A percentile compares a stretch with the other conserved stretches of the same genome.
Conservation (phyloP, 352 stramenopile genomes). For the Phytophthora cactorum region DNA sequence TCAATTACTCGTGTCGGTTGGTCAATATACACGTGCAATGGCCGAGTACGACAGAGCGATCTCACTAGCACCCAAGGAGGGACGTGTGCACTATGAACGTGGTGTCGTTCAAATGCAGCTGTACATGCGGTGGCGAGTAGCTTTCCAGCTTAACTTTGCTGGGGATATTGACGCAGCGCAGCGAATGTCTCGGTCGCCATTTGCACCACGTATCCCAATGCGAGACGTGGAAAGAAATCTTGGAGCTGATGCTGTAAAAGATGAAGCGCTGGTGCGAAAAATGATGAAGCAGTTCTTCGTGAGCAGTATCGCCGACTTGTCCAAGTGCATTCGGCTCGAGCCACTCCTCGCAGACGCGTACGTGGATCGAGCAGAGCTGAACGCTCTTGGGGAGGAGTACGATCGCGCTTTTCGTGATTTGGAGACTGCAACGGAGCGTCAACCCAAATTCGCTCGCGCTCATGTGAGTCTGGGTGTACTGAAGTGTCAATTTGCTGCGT, state of each 20-base stretch:
- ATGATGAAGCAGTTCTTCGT: conserved; percentile 62
- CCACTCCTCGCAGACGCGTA: conserved; percentile 61
- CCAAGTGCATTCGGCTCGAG: conserved; percentile 68
- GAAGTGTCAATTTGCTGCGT: conserved; percentile 78
- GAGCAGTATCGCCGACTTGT: conserved; percentile 64
- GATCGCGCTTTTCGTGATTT: conserved; percentile 69
- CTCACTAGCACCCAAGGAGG: conserved; percentile 61
- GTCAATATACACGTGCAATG: conserved; percentile 54
- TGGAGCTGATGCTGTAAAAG: conserved; percentile 51
- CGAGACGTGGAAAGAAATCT: conserved; percentile 61
- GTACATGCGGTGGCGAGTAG: conserved; percentile 65
- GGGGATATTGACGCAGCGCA: background rate
- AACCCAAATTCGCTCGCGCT: conserved; percentile 58
- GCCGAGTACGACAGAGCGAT: conserved; percentile 73
- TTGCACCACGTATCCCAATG: conserved; percentile 44
- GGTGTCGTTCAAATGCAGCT: conserved; percentile 77
- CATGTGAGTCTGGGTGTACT: conserved; percentile 72
- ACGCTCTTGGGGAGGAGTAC: conserved; percentile 67
- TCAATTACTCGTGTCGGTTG: conserved; percentile 63
- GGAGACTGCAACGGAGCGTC: conserved; percentile 51
- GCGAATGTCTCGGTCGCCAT: conserved; percentile 36
- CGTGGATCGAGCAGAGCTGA: conserved; percentile 73
- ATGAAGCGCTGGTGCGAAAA: conserved; percentile 48
- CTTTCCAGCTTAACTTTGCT: conserved; percentile 57
- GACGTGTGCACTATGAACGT: conserved; percentile 73